Evolutionary conservation across 495 filamentous ascomycete genomes (phyloP).

Genomic region (Eremomyces bilateralis): DNA sequence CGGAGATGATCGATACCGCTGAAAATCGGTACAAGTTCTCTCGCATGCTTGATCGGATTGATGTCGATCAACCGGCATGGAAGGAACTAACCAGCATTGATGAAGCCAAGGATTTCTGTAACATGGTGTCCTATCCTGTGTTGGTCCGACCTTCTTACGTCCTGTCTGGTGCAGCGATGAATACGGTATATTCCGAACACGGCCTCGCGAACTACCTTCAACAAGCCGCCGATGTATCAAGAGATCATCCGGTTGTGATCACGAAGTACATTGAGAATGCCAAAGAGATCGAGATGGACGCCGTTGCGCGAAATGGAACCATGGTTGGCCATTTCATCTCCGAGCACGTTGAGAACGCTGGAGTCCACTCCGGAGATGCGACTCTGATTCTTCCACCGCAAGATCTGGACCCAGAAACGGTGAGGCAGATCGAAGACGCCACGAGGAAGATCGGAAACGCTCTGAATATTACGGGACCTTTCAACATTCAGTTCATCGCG

Average conservation of each 20-base stretch:
- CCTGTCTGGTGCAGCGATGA: conserved; percentile 95
- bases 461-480: conserved; percentile 88
- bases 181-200: conserved; percentile 82
- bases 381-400: conserved; percentile 84
- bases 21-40: conserved; percentile 99
- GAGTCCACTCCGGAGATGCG: conserved; percentile 95
- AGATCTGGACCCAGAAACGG: conserved; percentile 75
- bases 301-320: conserved; percentile 65
- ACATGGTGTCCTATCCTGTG: conserved; percentile 80
- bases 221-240: conserved; percentile 79
- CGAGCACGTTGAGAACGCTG: conserved; percentile 92
- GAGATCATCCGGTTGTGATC: conserved; percentile 94
- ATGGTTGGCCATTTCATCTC: conserved; percentile 88
- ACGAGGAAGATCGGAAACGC: conserved; percentile 89
- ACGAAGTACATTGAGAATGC: conserved; percentile 97
- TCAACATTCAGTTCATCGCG: conserved; percentile 98
- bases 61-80: conserved; percentile 91
- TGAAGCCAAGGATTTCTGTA: conserved; percentile 67
- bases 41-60: conserved; percentile 84
- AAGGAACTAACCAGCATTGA: conserved; percentile 87
- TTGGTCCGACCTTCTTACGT: conserved; percentile 94
- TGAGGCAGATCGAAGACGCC: conserved; percentile 78
- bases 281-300: conserved; percentile 95
- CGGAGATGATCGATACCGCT: conserved; percentile 95
- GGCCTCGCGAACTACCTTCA: conserved; percentile 81